Percentiles rank a stretch among this genome's conserved stretches.
Conservation (phyloP, 1,139 yeast species). For the Debaryomyces coudertii region DNA sequence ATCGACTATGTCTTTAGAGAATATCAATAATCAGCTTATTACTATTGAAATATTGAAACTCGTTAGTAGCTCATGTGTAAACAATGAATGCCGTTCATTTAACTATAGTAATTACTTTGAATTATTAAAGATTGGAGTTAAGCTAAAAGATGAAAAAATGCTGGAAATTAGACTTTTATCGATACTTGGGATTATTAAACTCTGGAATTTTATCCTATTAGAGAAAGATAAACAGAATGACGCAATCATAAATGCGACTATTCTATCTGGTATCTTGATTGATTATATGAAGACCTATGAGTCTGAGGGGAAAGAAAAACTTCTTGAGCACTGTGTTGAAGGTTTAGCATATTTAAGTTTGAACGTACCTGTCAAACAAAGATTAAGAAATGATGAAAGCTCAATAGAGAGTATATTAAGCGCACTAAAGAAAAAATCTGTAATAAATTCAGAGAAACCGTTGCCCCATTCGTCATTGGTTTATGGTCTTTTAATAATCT, state of each 20-base stretch:
- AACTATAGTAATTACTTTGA: constrained; percentile 34
- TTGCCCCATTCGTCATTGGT: constrained; percentile 19
- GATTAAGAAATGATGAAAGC: constrained; percentile 36
- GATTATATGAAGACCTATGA: constrained; percentile 19
- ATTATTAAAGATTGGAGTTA: constrained; percentile 28
- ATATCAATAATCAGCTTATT: constrained; percentile 17
- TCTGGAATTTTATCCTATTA: constrained; percentile 45
- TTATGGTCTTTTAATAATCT: constrained; percentile 43
- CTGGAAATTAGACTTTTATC: constrained; percentile 33
- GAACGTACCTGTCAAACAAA: constrained; percentile 32
- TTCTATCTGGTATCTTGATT: constrained; percentile 24
- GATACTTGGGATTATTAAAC: constrained; percentile 39
- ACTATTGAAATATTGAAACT: constrained; percentile 26
- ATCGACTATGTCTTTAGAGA: constrained; percentile 9
- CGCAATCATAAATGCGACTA: constrained; percentile 21
- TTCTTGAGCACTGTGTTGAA: constrained; percentile 37
- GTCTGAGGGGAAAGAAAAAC: constrained; percentile 12
- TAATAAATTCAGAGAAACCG: constrained; percentile 11
- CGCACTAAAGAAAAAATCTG: constrained; percentile 15
- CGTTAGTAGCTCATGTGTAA: constrained; percentile 39
- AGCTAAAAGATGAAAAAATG: constrained; percentile 14
- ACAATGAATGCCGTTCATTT: constrained; percentile 38
- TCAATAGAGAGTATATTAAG: constrained; percentile 27
- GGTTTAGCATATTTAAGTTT: constrained; percentile 52
- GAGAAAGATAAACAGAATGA: constrained; percentile 26